These are phyloP conservation scores for Saturnispora halmiae DNA, from an alignment of 805 yeast genomes.

Conservation along the genomic window DNA sequence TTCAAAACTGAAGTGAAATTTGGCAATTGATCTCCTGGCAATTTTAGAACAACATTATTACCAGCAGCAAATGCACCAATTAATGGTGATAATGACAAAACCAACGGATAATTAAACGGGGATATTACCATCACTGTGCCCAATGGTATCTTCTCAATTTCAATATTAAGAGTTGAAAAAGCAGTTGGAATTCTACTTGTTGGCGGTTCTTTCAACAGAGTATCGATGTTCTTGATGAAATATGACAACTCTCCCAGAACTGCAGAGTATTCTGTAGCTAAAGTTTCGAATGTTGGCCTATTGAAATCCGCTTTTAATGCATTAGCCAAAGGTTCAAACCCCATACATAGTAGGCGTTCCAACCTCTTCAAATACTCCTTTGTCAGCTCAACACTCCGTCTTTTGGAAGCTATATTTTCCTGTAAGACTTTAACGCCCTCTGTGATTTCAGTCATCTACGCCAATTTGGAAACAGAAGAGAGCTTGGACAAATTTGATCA, in stretches of 20 bases:
- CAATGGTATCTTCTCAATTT: conserved; percentile 35
- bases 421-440: background rate
- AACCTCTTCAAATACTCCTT: conserved; percentile 1
- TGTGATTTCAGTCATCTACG: conserved; percentile 2
- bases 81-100: conserved; percentile 55
- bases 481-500: background rate
- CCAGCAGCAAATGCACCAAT: conserved; percentile 82
- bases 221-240: conserved; percentile 48
- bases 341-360: conserved; percentile 1
- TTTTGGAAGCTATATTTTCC: background rate
- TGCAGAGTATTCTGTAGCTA: conserved; percentile 45
- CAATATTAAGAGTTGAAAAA: conserved; percentile 19
- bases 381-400: conserved; percentile 3
- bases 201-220: conserved; percentile 49
- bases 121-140: conserved; percentile 69
- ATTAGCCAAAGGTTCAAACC: conserved; percentile 36
- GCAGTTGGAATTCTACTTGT: conserved; percentile 31
- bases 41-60: conserved; percentile 63
- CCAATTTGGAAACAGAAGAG: no score
- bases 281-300: conserved; percentile 55
- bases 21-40: conserved; percentile 65
- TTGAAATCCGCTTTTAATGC: conserved; percentile 63
- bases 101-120: conserved; percentile 76
- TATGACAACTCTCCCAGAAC: conserved; percentile 46
- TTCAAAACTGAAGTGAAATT: conserved; percentile 48